These are phyloP conservation scores for Dothistroma pini DNA, from an alignment of 2,329 filamentous ascomycete genomes.

Conservation along the genomic window DNA sequence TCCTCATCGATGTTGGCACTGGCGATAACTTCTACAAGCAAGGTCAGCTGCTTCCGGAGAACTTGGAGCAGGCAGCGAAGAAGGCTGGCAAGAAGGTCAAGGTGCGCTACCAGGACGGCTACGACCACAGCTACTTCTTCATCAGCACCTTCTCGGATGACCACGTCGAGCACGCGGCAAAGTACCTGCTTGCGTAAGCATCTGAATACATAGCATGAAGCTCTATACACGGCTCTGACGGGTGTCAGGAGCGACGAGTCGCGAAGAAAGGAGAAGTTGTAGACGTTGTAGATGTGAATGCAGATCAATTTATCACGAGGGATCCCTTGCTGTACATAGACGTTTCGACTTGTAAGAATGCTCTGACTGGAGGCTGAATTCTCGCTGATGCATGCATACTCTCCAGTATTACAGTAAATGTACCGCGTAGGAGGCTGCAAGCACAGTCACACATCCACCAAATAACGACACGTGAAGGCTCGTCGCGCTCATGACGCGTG, in stretches of 20 bases:
- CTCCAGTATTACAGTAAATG: too few species aligned
- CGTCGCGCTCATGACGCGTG: too few species aligned
- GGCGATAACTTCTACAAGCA: constrained; percentile 97
- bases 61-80: constrained; percentile 76
- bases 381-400: too few species aligned
- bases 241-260: neutral
- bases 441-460: too few species aligned
- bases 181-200: constrained; percentile 56
- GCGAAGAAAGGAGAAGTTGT: neutral
- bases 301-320: too few species aligned
- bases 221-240: neutral
- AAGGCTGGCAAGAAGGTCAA: constrained; percentile 69
- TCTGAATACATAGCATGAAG: neutral
- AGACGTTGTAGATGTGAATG: neutral
- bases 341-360: too few species aligned
- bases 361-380: too few species aligned
- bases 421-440: too few species aligned
- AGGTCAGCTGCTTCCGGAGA: constrained; percentile 88
- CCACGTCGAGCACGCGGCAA: constrained; percentile 87
- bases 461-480: too few species aligned
- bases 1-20: constrained; percentile 88
- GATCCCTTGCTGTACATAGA: too few species aligned
- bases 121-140: constrained; percentile 98
- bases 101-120: constrained; percentile 81
- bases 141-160: constrained; percentile 88